These are phyloP conservation scores for Cladophialophora exuberans DNA, from an alignment of 2,329 filamentous ascomycete species.

Conservation along the genomic window DNA sequence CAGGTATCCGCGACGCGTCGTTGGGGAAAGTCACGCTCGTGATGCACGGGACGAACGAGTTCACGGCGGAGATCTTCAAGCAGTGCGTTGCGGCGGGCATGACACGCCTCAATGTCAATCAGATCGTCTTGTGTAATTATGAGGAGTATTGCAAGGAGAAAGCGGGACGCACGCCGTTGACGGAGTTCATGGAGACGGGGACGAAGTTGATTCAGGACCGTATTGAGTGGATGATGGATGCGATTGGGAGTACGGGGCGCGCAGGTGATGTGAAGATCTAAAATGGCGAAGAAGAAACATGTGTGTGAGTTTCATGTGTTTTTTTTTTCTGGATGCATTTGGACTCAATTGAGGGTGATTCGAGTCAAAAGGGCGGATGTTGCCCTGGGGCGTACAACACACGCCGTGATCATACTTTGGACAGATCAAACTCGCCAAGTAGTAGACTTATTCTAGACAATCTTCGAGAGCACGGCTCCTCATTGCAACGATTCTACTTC, in stretches of 20 bases:
- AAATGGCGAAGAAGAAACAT: background rate
- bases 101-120: conserved; percentile 63
- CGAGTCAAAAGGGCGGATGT: too few relatives aligned
- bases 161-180: conserved; percentile 57
- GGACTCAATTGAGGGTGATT: too few relatives aligned
- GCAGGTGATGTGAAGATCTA: conserved; percentile 29
- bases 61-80: conserved; percentile 57
- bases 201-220: conserved; percentile 59
- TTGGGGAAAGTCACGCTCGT: conserved; percentile 56
- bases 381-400: too few relatives aligned
- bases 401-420: too few relatives aligned
- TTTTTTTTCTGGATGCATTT: too few relatives aligned
- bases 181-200: conserved; percentile 57
- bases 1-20: conserved; percentile 53
- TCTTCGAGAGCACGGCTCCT: too few relatives aligned
- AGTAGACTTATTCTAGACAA: too few relatives aligned
- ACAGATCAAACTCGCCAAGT: too few relatives aligned
- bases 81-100: conserved; percentile 60
- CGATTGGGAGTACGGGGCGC: conserved; percentile 46
- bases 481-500: conserved; percentile 19
- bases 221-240: conserved; percentile 61
- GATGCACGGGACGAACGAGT: conserved; percentile 63
- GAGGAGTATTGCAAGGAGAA: conserved; percentile 53
- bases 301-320: too few relatives aligned
- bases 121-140: conserved; percentile 53